Base-by-base conservation (phyloP, 2,329 filamentous ascomycete genomes). In the Ascomycota sp. region DNA sequence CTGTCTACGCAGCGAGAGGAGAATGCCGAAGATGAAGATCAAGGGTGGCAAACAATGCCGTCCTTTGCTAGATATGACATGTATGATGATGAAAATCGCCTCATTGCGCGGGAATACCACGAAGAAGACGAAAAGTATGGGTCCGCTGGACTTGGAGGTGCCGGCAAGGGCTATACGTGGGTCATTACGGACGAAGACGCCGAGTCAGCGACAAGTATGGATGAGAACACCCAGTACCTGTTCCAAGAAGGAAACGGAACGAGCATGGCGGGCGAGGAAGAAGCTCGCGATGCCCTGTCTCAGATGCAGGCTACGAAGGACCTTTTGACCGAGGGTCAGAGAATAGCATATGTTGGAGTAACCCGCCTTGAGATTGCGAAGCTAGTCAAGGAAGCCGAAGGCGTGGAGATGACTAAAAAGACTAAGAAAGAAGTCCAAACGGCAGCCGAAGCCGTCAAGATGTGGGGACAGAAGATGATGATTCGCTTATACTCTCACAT, bases 381-480 rank as follows among this genome's bases (percentile, higher is more conserved):
- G 35, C 81, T 98, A 74, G 59, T 75, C 30, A 69, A 69, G 36
- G 73, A 79, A 21, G 48, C 75, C 31, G 70, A 81, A 33, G 51
- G 53, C 8, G 48, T 85, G 24, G 65, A 72, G 35, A 53, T 56
- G 20, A 72, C 65, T 3, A 80, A 65, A 42, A 66, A 62, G 25
- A 65, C 69, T 2, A 89, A 76, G 52, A 94, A 86, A 49, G 59
- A 72, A 26, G 49, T 83, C 8, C 63, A 68, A 20, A 56, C 75
- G 35, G 69, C 78, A 1, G 57, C 72, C 8, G 89, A 94, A 50
- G 69, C 74, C 23, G 75, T 80, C 57, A 77, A 77, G 51, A 94
- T 94, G 78, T 98, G 86, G 86, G 74, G 79, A 33, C 89, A 98
- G 50, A 91, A 91, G 57, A 92, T 93, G 66, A 98, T 98, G 85